Evolutionary conservation across 78 protist species (phyloP), one percentile per base, ranked within the genome.

Genomic region (Mantamonas sphyraenae): DNA sequence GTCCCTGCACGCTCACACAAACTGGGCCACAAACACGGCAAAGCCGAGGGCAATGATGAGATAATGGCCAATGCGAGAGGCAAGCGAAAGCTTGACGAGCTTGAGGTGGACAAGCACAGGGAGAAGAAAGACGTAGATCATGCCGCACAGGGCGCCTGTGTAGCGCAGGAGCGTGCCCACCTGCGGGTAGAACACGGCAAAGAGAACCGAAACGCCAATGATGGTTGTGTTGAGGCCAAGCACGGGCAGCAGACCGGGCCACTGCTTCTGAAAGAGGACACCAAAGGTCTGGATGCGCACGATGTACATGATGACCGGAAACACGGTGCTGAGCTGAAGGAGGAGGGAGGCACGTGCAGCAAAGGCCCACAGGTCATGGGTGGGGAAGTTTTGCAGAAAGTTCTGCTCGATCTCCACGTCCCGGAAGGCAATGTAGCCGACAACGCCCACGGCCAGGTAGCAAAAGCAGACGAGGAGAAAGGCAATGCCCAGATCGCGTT

Each of bases 371-470:
- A 8, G 31, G 34, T 57, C 4, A 4, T 5, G 9, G 24, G 62
- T 5, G 19, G 62, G 24, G 62, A 57, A 57, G 62, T 10, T 12
- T 5, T 57, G 26, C 19, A 57, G 8, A 8, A 57, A 57, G 62
- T 57, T 31, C 62, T 57, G 62, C 30, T 51, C 20, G 30, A 20
- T 22, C 19, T 5, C 24, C 31, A 57, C 34, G 62, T 57, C 62
- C 19, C 62, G 26, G 34, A 57, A 8, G 24, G 62, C 62, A 8
- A 4, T 9, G 62, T 57, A 57, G 34, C 4, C 62, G 34, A 57
- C 62, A 9, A 4, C 42, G 56, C 72, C 72, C 12, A 68, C 28
- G n/a, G 28, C 26, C 30, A 31, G 22, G 57, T 68, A 68, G 30
- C 26, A 30, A 14, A 68, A 3, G 20, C 57, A 56, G 37, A 3